Evolutionary conservation across 805 yeast genomes (phyloP).

Genomic region (Suhomyces faveliae): DNA sequence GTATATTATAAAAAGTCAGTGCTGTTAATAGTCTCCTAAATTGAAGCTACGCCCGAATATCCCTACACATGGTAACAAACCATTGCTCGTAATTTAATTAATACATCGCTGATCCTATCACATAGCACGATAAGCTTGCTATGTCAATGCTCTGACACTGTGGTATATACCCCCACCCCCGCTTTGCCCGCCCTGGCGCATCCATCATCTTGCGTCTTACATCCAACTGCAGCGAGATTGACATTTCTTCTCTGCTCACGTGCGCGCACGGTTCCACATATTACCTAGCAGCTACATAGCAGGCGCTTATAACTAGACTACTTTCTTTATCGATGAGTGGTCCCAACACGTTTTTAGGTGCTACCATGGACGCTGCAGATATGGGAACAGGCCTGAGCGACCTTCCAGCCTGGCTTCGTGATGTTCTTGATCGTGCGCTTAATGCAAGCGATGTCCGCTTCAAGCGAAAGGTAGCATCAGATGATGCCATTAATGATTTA

Average conservation of each 20-base stretch:
- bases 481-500: slow-evolving; percentile 38
- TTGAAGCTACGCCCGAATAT: no score
- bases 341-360: not conserved
- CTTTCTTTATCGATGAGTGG: not conserved
- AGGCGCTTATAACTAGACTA: not conserved
- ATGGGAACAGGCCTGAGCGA: slow-evolving; percentile 13
- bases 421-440: slow-evolving; percentile 35
- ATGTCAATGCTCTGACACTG: no score
- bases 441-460: slow-evolving; percentile 26
- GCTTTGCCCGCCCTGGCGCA: no score
- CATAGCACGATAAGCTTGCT: no score
- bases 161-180: no score
- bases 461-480: slow-evolving; percentile 32
- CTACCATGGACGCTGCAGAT: slow-evolving; percentile 8
- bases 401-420: slow-evolving; percentile 33
- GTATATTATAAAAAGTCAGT: not conserved
- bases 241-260: not conserved
- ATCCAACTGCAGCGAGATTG: no score
- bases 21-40: no score
- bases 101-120: no score
- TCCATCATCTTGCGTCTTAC: no score
- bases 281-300: not conserved
- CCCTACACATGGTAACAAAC: no score
- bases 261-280: not conserved
- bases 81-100: no score